Base-by-base conservation (phyloP, 2,329 filamentous ascomycete species). In the Chrysoporthe cubensis region DNA sequence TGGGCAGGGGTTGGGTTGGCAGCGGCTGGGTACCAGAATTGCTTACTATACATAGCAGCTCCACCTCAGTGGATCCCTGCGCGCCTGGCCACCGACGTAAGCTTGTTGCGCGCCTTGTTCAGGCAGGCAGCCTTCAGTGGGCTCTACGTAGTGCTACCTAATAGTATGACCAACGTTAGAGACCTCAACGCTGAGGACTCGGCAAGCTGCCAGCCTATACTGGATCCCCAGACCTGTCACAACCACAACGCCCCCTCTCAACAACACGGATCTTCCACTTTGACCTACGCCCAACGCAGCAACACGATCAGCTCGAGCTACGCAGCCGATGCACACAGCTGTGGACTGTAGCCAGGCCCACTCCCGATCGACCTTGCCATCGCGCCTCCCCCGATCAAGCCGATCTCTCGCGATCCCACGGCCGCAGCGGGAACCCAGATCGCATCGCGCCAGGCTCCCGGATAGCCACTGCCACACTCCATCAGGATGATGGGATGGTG, bases 401-500 rank as follows among this genome's bases (percentile, higher is more conserved):
- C 18, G 16, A 57, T 2, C 6, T 57, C 54, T 34, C 34, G 54
- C 54, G 54, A 57, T 40, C 9, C 54, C 54, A 34, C 54, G 32
- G n/a, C 54, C 18, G 43, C 59, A 32, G 42, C 59, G 21, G 40
- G 40, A 61, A 34, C 59, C 59, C 43, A 18, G 42, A 61, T 61
- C 59, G 43, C 59, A 61, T 61, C 42, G 26, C 59, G 37, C 37
- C 37, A 21, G 16, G 37, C 56, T 21, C 56, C 21, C 18, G 1
- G 18, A 58, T 60, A 40, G 37, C 37, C 21, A 26, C 57, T 16
- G 56, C 32, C 18, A 18, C 42, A 44, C 43, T 4, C 9, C 43
- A 37, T 52, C 62, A 83, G 81, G 74, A 91, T 86, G 85, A 97
- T 97, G 94, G 90, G 93, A 78, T 94, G 94, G 85, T 99, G 95